Base-by-base conservation (phyloP, 164 flowering plant genomes). In the Protea cynaroides region DNA sequence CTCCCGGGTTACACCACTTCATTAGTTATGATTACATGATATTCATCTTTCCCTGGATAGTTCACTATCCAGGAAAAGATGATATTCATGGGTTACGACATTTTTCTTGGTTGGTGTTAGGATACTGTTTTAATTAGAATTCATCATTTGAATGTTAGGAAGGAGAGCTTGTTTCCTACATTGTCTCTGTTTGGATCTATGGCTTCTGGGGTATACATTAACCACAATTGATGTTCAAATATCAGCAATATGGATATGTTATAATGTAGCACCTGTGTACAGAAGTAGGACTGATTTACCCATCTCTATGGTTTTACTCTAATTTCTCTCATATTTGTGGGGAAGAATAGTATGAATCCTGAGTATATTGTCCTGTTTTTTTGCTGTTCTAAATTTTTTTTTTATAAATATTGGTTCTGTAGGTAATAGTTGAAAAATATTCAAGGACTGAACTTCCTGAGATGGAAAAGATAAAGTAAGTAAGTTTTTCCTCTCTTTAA, bases 391-490 rank as follows among this genome's bases (percentile, higher is more conserved):
- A 25, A 58, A n/a, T n/a, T 40, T 29, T 29, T 29, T 29, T 3
- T 29, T 29, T 57, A 1, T 53, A 15, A 21, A 34, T 34, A 36
- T 17, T 49, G 21, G 57, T 44, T 63, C 43, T 71, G 62, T 75
- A 90, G 93, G 88, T 90, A 56, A 75, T 87, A 55, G 89, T 60
- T 22, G 96, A 90, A 71, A 83, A 78, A 63, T 86, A 82, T 70
- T 64, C 85, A 36, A 84, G 74, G 73, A 74, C 86, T 25, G 87
- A 83, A 58, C 86, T 87, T 51, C 93, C 90, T 47, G 81, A 76
- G 38, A 70, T 90, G 79, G 93, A 86, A 61, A 90, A 90, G 85
- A 90, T 79, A 66, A 90, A 90, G 93, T 87, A 90, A 90, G 93
- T 87, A 71, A 65, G 87, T 63, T 53, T 54, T 19, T 3, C 36